A percentile compares a stretch with the other conserved stretches of the same genome.
Conservation (phyloP, 306 rosid species). For the Dalbergia cultrata region DNA sequence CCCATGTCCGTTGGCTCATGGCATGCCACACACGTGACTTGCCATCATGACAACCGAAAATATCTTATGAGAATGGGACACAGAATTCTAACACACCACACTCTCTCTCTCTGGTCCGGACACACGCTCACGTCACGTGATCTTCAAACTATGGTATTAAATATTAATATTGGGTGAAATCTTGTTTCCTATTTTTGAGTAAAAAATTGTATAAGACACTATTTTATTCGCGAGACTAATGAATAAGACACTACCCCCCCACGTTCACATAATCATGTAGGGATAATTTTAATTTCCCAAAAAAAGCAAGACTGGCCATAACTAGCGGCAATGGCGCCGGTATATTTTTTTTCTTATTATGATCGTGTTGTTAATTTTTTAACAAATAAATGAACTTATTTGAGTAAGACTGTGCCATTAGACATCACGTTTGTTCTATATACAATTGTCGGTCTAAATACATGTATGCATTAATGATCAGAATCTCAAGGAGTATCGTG, state of each 20-base stretch:
- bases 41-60: constrained; percentile 27
- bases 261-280: not conserved
- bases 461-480: not conserved
- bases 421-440: not conserved
- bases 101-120: constrained; percentile 12
- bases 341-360: too few relatives aligned
- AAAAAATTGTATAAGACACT: too few relatives aligned
- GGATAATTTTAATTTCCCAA: not conserved
- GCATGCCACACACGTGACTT: constrained; percentile 50
- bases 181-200: too few relatives aligned
- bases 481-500: not conserved
- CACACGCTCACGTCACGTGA: constrained; percentile 53
- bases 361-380: not conserved
- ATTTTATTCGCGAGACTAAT: not conserved
- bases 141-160: not conserved
- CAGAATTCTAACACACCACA: constrained; percentile 10
- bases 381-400: not conserved
- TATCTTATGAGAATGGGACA: constrained; percentile 32
- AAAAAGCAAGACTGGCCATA: too few relatives aligned
- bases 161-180: too few relatives aligned
- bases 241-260: constrained; percentile 13
- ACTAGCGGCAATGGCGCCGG: not conserved
- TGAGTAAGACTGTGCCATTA: not conserved
- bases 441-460: not conserved
- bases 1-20: not conserved